These are phyloP conservation scores for Williopsis jadinii DNA, from an alignment of 1,139 yeast genomes.

Conservation along the genomic window DNA sequence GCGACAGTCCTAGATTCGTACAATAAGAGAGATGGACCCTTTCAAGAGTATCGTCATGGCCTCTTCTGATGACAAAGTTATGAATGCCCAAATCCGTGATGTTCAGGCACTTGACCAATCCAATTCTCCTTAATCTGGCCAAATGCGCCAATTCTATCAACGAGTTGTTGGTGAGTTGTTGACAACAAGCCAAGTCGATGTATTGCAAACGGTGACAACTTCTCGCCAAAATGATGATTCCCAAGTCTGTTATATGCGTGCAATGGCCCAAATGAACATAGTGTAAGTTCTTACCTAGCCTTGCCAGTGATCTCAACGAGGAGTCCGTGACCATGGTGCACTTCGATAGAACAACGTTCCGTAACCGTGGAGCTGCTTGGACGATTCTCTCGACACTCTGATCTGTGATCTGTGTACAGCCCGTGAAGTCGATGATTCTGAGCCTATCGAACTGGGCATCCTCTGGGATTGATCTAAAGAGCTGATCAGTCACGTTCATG, in stretches of 20 bases:
- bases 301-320: slow-evolving; percentile 64
- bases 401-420: slow-evolving; percentile 79
- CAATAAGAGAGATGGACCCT: slow-evolving; percentile 93
- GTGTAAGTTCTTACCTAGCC: slow-evolving; percentile 75
- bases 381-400: slow-evolving; percentile 69
- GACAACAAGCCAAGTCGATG: slow-evolving; percentile 92
- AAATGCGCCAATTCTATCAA: slow-evolving; percentile 70
- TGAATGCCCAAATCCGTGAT: slow-evolving; percentile 83
- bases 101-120: slow-evolving; percentile 84
- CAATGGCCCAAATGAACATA: slow-evolving; percentile 95
- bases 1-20: slow-evolving; percentile 66
- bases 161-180: slow-evolving; percentile 81
- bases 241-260: slow-evolving; percentile 80
- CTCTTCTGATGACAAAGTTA: slow-evolving; percentile 69
- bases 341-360: slow-evolving; percentile 85
- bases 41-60: slow-evolving; percentile 71
- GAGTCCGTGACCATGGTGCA: slow-evolving; percentile 85
- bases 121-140: slow-evolving; percentile 83
- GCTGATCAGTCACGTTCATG: slow-evolving; percentile 58
- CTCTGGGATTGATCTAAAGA: slow-evolving; percentile 32
- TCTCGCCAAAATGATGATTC: slow-evolving; percentile 69
- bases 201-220: slow-evolving; percentile 83
- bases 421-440: slow-evolving; percentile 79
- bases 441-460: slow-evolving; percentile 35
- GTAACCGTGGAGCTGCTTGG: slow-evolving; percentile 69